Base-by-base conservation (phyloP, 192 early-diverging fungal genomes). In the Entomortierella parvispora region DNA sequence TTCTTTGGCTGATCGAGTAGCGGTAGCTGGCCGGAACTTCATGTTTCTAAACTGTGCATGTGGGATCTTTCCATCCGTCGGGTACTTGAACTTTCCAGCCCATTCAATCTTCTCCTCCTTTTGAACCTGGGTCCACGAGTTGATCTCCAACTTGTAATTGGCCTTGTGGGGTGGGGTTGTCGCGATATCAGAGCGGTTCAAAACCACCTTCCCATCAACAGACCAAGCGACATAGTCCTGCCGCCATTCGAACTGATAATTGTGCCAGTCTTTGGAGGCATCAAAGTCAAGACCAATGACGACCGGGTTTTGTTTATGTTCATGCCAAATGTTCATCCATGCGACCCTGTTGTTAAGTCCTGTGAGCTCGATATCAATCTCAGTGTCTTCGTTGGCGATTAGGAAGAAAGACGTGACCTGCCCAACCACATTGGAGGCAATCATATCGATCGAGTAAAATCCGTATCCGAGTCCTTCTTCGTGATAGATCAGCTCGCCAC, bases 351-450 rank as follows among this genome's bases (percentile, higher is more conserved):
- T 63, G 47, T 77, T 68, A 22, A 77, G 47, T 25, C 72, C 72
- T 44, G 72, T 77, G n/a, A 77, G 55, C 28, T 77, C 74, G 29
- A 77, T 43, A 45, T 77, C 74, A 12, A 77, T 77, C 40, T 77
- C 74, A 23, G 65, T 58, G 32, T 52, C 55, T 15, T 45, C 66
- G 48, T 77, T 68, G 23, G 60, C 58, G 26, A 77, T 77, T 22
- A 68, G 49, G 49, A 77, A 77, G 66, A 77, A 77, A 46, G 58
- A 54, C 0, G 71, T 76, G 52, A 76, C 71, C 33, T 76, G 71
- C n/a, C 74, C 74, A 18, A 49, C 23, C 11, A 51, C 31, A 34
- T 62, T 67, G 54, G 72, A 68, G 43, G 72, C 58, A 20, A 77
- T 77, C 65, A 77, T 77, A 25, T 77, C 72, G 37, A 77, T 62